A percentile compares a stretch with the other conserved stretches of the same genome.
Evolutionary conservation across 306 rosid genomes (phyloP).

Genomic region (Carpinus fangiana): DNA sequence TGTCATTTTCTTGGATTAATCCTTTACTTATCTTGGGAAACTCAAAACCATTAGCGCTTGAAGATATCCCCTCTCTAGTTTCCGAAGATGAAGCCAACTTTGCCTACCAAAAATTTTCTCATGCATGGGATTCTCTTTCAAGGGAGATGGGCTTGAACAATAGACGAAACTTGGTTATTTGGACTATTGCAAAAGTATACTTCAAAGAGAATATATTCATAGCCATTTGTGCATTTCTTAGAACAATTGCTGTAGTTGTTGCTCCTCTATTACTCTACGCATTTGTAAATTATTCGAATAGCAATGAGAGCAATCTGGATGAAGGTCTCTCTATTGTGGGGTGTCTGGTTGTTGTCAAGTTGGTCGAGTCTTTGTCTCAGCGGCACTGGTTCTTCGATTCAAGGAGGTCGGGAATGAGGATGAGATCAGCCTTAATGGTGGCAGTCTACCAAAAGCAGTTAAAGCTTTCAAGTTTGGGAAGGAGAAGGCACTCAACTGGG

Average conservation of each 20-base stretch:
- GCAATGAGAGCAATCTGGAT: conserved; percentile 6
- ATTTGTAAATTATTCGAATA: conserved; percentile 38
- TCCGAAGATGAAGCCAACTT: conserved; percentile 42
- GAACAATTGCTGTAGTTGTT: conserved; percentile 39
- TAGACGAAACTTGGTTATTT: conserved; percentile 31
- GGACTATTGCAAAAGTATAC: conserved; percentile 36
- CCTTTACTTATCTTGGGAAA: conserved; percentile 41
- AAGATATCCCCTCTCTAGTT: conserved; percentile 43
- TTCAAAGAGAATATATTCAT: conserved; percentile 34
- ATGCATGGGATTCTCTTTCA: conserved; percentile 36
- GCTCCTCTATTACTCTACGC: conserved; percentile 48
- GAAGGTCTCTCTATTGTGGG: conserved; percentile 41
- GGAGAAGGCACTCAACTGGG: conserved; percentile 51
- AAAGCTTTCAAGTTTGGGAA: conserved; percentile 45
- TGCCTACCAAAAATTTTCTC: conserved; percentile 37
- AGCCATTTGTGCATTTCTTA: conserved; percentile 34
- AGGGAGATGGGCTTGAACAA: conserved; percentile 20
- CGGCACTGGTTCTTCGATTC: conserved; percentile 49
- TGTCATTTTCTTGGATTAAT: conserved; percentile 48
- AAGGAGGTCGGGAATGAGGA: conserved; percentile 53
- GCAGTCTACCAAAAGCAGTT: conserved; percentile 50
- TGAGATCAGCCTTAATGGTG: conserved; percentile 54
- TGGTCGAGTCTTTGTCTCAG: conserved; percentile 47
- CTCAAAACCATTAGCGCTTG: conserved; percentile 31
- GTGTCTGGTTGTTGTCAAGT: conserved; percentile 34